A percentile compares a stretch with the other conserved stretches of the same genome.
phyloP scores from a whole-genome alignment of 441 rosid species.

The Raphanus hybrid region DNA sequence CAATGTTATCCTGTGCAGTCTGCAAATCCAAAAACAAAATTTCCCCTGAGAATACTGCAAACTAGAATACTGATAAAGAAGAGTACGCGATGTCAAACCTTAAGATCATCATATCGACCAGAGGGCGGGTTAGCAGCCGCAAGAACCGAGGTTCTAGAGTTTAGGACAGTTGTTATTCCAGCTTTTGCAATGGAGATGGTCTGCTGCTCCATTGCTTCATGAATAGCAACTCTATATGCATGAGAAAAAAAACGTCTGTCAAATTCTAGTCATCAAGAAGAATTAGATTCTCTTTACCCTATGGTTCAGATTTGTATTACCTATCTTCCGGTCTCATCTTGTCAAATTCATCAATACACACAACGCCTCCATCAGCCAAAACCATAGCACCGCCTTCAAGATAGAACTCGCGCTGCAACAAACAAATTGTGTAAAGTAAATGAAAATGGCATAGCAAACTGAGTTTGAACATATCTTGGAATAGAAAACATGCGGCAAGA shows the following conservation, averaged over 20 bases:
- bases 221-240: conserved; percentile 86
- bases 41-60: conserved; percentile 21
- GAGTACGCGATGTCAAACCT: conserved; percentile 52
- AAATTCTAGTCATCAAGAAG: conserved; percentile 5
- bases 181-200: conserved; percentile 99
- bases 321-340: conserved; percentile 99
- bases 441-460: conserved; percentile 20
- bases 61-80: conserved; percentile 12
- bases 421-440: conserved; percentile 22
- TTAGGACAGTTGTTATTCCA: conserved; percentile 95
- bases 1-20: conserved; percentile 97
- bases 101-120: conserved; percentile 98
- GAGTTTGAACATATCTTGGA: conserved; percentile 3
- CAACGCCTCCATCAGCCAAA: conserved; percentile 99
- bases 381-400: conserved; percentile 99
- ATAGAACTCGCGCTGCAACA: conserved; percentile 86
- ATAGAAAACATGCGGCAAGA: neutral
- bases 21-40: conserved; percentile 45
- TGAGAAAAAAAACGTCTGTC: neutral
- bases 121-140: conserved; percentile 99
- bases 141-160: conserved; percentile 96
- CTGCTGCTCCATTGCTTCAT: conserved; percentile 99
- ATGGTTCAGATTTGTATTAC: conserved; percentile 45
- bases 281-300: neutral
- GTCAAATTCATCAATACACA: conserved; percentile 97